These are phyloP conservation scores for Ophiostoma pallidulum DNA, from an alignment of 2,329 filamentous ascomycete species.

Conservation along the genomic window DNA sequence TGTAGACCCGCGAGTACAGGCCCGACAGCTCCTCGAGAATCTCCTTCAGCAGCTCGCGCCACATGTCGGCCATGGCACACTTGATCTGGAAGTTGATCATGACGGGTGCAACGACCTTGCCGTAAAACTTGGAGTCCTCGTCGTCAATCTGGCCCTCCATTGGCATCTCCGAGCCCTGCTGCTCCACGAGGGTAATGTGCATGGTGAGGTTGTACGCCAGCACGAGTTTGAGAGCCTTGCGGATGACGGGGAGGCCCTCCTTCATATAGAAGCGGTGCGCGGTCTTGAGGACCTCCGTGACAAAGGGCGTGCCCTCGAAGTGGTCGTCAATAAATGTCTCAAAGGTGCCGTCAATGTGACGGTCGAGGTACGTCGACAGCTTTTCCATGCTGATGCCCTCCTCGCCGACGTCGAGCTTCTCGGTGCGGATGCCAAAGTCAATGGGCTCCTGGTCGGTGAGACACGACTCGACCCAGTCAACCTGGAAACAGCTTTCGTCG, in stretches of 20 bases:
- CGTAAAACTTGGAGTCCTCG: constrained; percentile 75
- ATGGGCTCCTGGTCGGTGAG: constrained; percentile 59
- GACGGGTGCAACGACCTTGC: constrained; percentile 85
- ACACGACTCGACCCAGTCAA: constrained; percentile 86
- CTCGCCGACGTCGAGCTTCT: constrained; percentile 78
- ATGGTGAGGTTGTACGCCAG: constrained; percentile 92
- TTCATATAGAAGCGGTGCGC: constrained; percentile 88
- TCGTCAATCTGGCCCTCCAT: constrained; percentile 79
- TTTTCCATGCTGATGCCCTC: constrained; percentile 75
- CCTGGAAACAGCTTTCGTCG: constrained; percentile 83
- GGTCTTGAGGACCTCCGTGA: constrained; percentile 93
- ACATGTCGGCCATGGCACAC: constrained; percentile 93
- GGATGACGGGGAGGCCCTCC: constrained; percentile 79
- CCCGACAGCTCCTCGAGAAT: constrained; percentile 87
- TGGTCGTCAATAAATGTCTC: constrained; percentile 93
- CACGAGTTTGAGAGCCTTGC: constrained; percentile 90
- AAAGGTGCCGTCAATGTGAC: constrained; percentile 85
- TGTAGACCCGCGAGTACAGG: constrained; percentile 96
- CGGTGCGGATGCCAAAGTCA: constrained; percentile 78
- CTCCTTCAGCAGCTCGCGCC: constrained; percentile 94
- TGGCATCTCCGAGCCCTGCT: constrained; percentile 68
- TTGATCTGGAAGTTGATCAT: constrained; percentile 99
- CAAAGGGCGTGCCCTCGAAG: constrained; percentile 89
- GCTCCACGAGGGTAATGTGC: constrained; percentile 91
- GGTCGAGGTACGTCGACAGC: constrained; percentile 86